phyloP scores from a whole-genome alignment of 768 basidiomycete genomes.

The Lactarius evosmus region DNA sequence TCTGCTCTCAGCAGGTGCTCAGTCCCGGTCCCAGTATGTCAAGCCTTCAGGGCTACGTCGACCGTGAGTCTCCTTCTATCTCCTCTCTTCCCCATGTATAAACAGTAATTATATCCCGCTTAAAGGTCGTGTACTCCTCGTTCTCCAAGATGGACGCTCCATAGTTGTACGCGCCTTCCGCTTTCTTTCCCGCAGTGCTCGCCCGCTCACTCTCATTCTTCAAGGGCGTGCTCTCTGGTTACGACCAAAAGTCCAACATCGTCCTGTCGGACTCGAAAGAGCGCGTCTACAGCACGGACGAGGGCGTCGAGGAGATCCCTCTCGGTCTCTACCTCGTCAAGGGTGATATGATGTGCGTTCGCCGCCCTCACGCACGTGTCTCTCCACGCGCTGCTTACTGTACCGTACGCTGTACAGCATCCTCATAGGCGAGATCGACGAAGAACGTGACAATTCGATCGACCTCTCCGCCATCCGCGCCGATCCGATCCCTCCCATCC shows the following conservation, averaged over 20 bases:
- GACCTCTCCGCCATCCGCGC: slow-evolving; percentile 79
- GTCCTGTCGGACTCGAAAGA: slow-evolving; percentile 94
- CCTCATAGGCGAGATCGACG: slow-evolving; percentile 84
- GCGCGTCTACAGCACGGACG: slow-evolving; percentile 86
- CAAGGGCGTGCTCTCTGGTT: slow-evolving; percentile 88
- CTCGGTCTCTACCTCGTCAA: slow-evolving; percentile 96
- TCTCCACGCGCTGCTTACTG: slow-evolving; percentile 14
- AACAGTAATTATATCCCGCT: slow-evolving; percentile 6
- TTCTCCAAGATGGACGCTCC: slow-evolving; percentile 93
- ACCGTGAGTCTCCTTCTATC: slow-evolving; percentile 50
- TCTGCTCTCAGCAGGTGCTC: neutral
- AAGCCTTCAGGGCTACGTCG: slow-evolving; percentile 88
- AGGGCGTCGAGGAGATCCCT: slow-evolving; percentile 91
- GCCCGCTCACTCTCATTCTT: neutral
- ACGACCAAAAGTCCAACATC: slow-evolving; percentile 93
- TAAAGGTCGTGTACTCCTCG: slow-evolving; percentile 83
- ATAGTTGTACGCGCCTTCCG: slow-evolving; percentile 65
- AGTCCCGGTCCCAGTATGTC: slow-evolving; percentile 50
- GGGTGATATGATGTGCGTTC: slow-evolving; percentile 93
- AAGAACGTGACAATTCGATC: slow-evolving; percentile 68
- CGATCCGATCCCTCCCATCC: slow-evolving; percentile 81
- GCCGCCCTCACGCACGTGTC: neutral
- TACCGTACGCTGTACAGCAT: slow-evolving; percentile 46
- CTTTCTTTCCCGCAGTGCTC: neutral
- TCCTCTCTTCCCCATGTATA: neutral